These are phyloP conservation scores for Calycina herbarum DNA, from an alignment of 2,329 filamentous ascomycete species.

Conservation along the genomic window DNA sequence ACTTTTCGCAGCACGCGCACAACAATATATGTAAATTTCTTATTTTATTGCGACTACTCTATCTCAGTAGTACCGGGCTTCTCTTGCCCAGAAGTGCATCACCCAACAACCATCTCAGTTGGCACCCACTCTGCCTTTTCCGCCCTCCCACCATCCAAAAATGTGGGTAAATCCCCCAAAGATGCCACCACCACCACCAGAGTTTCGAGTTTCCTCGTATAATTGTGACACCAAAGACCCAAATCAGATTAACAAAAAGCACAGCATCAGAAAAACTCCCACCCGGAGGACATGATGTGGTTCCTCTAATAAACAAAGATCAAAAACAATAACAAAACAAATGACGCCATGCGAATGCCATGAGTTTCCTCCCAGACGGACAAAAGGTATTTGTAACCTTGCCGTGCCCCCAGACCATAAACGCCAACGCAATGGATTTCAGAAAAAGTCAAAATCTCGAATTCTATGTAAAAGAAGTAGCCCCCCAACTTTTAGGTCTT, in stretches of 20 bases:
- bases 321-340: background rate
- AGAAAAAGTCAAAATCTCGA: background rate
- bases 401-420: slow-evolving; percentile 7
- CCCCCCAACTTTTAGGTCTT: slow-evolving; percentile 4
- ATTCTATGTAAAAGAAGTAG: slow-evolving; percentile 1
- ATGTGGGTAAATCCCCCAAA: background rate
- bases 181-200: background rate
- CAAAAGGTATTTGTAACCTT: background rate
- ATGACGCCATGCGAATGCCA: background rate
- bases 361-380: background rate
- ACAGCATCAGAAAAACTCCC: background rate
- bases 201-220: background rate
- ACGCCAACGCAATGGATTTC: slow-evolving; percentile 20
- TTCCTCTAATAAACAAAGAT: slow-evolving; percentile 4
- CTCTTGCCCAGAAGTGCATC: too few species aligned
- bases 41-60: too few species aligned
- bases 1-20: too few species aligned
- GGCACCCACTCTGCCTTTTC: background rate
- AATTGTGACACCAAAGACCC: slow-evolving; percentile 3
- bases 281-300: background rate
- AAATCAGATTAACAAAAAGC: background rate
- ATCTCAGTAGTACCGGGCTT: too few species aligned
- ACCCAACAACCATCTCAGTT: background rate
- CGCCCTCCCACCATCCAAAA: background rate
- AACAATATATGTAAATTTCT: too few species aligned